Evolutionary conservation across 768 basidiomycete genomes (phyloP).

Genomic region (Phanerochaete sordida): DNA sequence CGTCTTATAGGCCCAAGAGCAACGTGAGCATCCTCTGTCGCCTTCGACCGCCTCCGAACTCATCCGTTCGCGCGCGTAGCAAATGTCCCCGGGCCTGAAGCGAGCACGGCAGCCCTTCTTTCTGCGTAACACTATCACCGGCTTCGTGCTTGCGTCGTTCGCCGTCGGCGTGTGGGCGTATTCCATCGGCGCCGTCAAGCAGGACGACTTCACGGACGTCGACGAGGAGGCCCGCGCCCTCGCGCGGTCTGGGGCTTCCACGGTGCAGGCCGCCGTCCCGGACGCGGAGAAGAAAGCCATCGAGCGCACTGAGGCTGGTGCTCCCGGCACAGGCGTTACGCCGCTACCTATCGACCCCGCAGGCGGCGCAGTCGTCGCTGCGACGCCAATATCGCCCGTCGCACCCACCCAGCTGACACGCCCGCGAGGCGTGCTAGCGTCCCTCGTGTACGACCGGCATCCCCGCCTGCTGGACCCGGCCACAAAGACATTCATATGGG

Average conservation of each 20-base stretch:
- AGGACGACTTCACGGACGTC: constrained; percentile 87
- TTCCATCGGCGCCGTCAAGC: constrained; percentile 91
- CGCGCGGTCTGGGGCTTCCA: constrained; percentile 27
- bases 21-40: constrained; percentile 25
- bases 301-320: constrained; percentile 18
- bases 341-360: background rate
- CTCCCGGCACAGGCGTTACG: constrained; percentile 1
- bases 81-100: constrained; percentile 83
- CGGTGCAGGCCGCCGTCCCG: constrained; percentile 22
- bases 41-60: background rate
- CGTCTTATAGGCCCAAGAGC: constrained; percentile 37
- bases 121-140: constrained; percentile 75
- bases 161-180: constrained; percentile 85
- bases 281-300: constrained; percentile 29
- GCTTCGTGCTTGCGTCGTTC: constrained; percentile 66
- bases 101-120: constrained; percentile 87
- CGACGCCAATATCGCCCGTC: background rate
- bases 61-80: constrained; percentile 35
- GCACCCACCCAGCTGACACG: background rate
- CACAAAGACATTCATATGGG: constrained; percentile 65
- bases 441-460: constrained; percentile 39
- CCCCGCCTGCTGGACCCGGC: constrained; percentile 57
- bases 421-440: constrained; percentile 42
- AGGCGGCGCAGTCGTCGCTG: background rate
- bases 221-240: constrained; percentile 72